Conservation (phyloP, 1,139 yeast species). For the Scheffersomyces insectosa region DNA sequence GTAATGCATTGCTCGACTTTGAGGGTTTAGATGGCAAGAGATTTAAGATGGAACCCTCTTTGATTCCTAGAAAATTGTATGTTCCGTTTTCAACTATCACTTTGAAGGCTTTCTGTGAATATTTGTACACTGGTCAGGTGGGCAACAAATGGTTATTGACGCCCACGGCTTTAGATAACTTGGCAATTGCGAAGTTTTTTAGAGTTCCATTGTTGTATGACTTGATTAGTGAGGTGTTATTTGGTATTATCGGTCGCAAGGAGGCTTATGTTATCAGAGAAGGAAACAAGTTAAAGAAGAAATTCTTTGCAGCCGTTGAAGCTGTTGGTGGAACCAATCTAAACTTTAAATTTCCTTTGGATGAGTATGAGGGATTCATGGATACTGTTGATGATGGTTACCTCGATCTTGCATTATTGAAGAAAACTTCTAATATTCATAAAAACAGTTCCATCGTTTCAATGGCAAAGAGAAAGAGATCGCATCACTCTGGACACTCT, state of each 20-base stretch:
- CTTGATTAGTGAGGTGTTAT: conserved; percentile 64
- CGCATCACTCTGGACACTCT: conserved; percentile 7
- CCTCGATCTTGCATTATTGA: conserved; percentile 55
- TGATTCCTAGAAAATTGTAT: conserved; percentile 66
- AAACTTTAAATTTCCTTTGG: conserved; percentile 40
- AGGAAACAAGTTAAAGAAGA: conserved; percentile 33
- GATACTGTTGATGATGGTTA: conserved; percentile 62
- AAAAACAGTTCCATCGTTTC: conserved; percentile 16
- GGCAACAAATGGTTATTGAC: conserved; percentile 69
- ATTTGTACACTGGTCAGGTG: conserved; percentile 74
- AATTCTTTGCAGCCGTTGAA: conserved; percentile 26
- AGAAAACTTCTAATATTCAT: conserved; percentile 37
- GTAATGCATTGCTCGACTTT: conserved; percentile 36
- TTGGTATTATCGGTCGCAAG: conserved; percentile 66
- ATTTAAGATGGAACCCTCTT: conserved; percentile 54
- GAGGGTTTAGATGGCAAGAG: conserved; percentile 35
- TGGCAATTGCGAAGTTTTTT: conserved; percentile 61
- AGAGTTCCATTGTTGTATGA: conserved; percentile 70
- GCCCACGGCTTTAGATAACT: conserved; percentile 66
- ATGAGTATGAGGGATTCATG: conserved; percentile 47
- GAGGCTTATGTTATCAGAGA: conserved; percentile 53
- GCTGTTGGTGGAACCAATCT: conserved; percentile 14
- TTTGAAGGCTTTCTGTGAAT: conserved; percentile 67
- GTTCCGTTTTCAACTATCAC: conserved; percentile 65
- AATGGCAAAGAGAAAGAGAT: conserved; percentile 13